Base-by-base conservation (phyloP, 2,329 filamentous ascomycete species). In the Talaromyces verruculosus region DNA sequence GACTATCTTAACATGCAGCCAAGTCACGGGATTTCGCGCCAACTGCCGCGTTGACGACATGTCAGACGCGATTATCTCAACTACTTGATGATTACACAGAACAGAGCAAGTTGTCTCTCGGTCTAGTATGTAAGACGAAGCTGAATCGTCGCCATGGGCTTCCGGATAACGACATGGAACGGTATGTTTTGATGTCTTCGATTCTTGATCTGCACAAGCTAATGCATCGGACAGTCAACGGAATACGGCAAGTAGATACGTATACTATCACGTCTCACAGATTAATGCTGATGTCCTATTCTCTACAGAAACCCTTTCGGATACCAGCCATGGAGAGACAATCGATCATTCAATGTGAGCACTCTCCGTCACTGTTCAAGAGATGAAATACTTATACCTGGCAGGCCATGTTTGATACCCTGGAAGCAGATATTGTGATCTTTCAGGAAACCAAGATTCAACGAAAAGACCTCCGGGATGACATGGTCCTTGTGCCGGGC, bases 401-500 rank as follows among this genome's bases (percentile, higher is more conserved):
- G 51, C 59, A 92, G 89, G 85, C 89, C 70, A 98, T 98, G 95
- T 98, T 99, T 79, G 91, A 97, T 71, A 91, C 90, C 51, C 85
- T 99, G 6, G 91, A 95, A 76, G 89, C 93, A 63, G 95, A 99
- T 76, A 95, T 99, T 69, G 88, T 98, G 19, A 85, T 97, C 66
- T 93, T 98, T 83, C 95, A 99, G 77, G 95, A 98, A 79, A 89
- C 92, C 51, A 99, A 98, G 80, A 97, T 98, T 47, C 95, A 98
- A 75, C 86, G 90, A 65, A 97, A 97, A 75, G 93, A 97, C 71
- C 82, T 99, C 1, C 85, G 84, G 47, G 95, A 98, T 83, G 95
- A 98, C 72, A 98, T 98, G 92, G 93, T 98, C 10, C 82, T 98
- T 39, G 88, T 98, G 0, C 88, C 91, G 0, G 95, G 95, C 13